Conservation (phyloP, 805 yeast species). For the Starmerella floris region DNA sequence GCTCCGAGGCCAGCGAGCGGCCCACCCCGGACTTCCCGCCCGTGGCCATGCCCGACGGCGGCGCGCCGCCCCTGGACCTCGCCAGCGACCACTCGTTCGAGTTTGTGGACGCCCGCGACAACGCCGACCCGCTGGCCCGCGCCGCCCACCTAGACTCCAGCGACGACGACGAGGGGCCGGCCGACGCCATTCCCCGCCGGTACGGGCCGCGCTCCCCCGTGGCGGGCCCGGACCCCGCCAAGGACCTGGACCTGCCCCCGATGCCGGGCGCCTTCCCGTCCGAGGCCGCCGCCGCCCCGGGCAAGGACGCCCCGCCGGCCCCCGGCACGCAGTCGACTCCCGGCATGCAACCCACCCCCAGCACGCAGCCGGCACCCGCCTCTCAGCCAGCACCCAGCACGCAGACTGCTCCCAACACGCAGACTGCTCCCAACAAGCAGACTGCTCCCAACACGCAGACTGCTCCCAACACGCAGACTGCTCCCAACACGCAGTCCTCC, state of each 20-base stretch:
- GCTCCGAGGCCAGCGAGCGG: conserved; percentile 25
- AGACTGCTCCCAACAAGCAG: too few relatives aligned
- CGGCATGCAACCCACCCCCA: too few relatives aligned
- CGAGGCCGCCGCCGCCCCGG: too few relatives aligned
- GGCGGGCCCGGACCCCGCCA: conserved; percentile 2
- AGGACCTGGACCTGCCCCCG: background rate
- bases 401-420: too few relatives aligned
- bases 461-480: too few relatives aligned
- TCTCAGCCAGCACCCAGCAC: too few relatives aligned
- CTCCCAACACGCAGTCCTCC: too few relatives aligned
- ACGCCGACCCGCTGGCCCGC: background rate
- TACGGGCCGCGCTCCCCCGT: conserved; percentile 9
- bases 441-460: too few relatives aligned
- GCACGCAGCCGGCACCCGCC: too few relatives aligned
- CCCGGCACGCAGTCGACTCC: too few relatives aligned
- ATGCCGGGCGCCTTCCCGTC: background rate
- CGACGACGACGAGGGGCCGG: conserved; percentile 20
- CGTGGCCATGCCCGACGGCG: background rate
- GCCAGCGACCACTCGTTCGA: conserved; percentile 23
- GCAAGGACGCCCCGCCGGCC: too few relatives aligned
- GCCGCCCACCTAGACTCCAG: conserved; percentile 5
- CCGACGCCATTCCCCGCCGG: conserved; percentile 15
- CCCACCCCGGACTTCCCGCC: conserved; percentile 19
- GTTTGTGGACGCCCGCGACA: conserved; percentile 27
- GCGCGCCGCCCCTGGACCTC: background rate